Evolutionary conservation across 2,329 filamentous ascomycete species (phyloP).

Genomic region (Botryotinia calthae): DNA sequence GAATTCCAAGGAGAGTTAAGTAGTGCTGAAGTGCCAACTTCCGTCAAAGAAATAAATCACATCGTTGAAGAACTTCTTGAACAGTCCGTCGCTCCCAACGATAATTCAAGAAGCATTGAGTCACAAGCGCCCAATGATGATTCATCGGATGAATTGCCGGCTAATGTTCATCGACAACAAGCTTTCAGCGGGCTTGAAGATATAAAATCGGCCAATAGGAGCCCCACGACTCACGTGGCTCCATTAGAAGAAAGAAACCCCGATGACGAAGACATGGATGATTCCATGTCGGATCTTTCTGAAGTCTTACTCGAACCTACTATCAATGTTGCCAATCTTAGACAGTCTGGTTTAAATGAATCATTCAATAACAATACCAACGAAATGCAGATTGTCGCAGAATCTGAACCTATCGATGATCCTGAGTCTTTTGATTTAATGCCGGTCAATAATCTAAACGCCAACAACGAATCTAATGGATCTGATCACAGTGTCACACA

Average conservation of each 20-base stretch:
- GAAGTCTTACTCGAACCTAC: slow-evolving; percentile 14
- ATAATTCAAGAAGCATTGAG: background rate
- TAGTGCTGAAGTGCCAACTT: background rate
- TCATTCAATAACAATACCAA: background rate
- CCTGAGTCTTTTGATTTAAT: slow-evolving; percentile 25
- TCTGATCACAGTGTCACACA: background rate
- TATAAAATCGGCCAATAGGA: background rate
- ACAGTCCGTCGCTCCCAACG: background rate
- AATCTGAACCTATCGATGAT: slow-evolving; percentile 18
- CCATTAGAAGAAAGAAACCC: background rate
- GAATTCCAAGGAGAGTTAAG: background rate
- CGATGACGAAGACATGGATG: slow-evolving; percentile 12
- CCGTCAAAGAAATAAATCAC: background rate
- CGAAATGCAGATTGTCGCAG: background rate
- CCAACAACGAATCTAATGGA: background rate
- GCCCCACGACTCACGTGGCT: background rate
- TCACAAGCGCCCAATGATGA: background rate
- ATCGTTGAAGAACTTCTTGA: slow-evolving; percentile 12
- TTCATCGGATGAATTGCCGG: background rate
- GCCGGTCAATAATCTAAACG: slow-evolving; percentile 12
- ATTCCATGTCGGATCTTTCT: slow-evolving; percentile 9
- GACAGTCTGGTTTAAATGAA: background rate
- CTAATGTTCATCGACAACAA: background rate
- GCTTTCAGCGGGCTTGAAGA: background rate
- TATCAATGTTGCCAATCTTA: slow-evolving; percentile 2